A percentile compares a stretch with the other conserved stretches of the same genome.
These are phyloP conservation scores for Pneumocystis sp. DNA, from an alignment of 1,139 yeast species.

Conservation along the genomic window DNA sequence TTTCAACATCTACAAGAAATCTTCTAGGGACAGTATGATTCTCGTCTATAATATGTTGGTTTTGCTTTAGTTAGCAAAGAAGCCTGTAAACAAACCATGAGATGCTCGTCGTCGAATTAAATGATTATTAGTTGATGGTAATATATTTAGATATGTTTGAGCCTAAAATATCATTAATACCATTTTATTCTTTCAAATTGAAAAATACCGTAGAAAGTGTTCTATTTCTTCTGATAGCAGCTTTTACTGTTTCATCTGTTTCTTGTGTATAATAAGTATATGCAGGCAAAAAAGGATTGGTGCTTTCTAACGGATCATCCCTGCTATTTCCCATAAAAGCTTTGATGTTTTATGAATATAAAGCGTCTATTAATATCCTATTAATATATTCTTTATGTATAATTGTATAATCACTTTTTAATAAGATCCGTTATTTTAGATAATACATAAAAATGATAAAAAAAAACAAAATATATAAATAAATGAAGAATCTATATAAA, in stretches of 20 bases:
- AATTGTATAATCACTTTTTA: neutral
- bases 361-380: neutral
- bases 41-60: neutral
- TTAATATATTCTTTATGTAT: neutral
- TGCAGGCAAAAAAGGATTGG: neutral
- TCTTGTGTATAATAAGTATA: neutral
- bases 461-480: neutral
- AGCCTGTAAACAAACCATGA: neutral
- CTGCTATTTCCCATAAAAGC: neutral
- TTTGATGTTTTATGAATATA: neutral
- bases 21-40: slow-evolving; percentile 28
- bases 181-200: neutral
- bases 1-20: slow-evolving; percentile 65
- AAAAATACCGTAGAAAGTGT: neutral
- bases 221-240: neutral
- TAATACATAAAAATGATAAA: neutral
- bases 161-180: neutral
- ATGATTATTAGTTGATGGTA: neutral
- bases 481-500: neutral
- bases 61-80: neutral
- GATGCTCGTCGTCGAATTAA: neutral
- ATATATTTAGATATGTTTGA: neutral
- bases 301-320: neutral
- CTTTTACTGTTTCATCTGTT: neutral
- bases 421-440: neutral